Evolutionary conservation across 495 filamentous ascomycete genomes (phyloP).

Genomic region (Collariella sp.): DNA sequence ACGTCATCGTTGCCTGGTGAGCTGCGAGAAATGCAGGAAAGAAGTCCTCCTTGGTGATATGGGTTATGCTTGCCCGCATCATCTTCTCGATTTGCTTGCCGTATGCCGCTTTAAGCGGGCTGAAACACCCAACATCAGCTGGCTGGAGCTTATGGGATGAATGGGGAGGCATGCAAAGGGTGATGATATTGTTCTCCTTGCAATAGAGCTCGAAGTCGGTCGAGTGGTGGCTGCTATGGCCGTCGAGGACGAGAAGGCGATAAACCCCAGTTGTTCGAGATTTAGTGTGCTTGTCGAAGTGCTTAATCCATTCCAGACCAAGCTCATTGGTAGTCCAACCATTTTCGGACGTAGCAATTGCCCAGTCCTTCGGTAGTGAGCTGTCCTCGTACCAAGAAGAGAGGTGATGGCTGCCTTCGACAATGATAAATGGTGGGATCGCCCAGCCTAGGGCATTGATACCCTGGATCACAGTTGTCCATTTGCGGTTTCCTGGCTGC

Average conservation of each 20-base stretch:
- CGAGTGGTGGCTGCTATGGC: slow-evolving; percentile 9
- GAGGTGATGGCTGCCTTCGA: slow-evolving; percentile 2
- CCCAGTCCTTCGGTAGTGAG: slow-evolving; percentile 2
- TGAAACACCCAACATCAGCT: slow-evolving; percentile 11
- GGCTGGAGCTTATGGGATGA: slow-evolving; percentile 16
- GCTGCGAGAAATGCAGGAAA: slow-evolving; percentile 7
- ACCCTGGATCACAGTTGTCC: slow-evolving; percentile 27
- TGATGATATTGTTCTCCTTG: slow-evolving; percentile 13
- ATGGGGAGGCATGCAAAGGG: slow-evolving; percentile 12
- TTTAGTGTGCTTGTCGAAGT: slow-evolving; percentile 3
- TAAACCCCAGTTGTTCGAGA: background rate
- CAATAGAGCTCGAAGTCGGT: slow-evolving; percentile 6
- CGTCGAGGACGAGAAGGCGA: slow-evolving; percentile 3
- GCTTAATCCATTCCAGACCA: slow-evolving; percentile 1
- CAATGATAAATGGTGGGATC: background rate
- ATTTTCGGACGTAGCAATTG: background rate
- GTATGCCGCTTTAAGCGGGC: slow-evolving; percentile 7
- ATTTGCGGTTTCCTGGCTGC: slow-evolving; percentile 37
- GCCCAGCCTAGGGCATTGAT: background rate
- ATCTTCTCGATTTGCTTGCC: slow-evolving; percentile 10
- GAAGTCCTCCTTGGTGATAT: slow-evolving; percentile 12
- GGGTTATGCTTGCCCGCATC: background rate
- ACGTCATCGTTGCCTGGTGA: background rate
- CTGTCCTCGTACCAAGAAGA: slow-evolving; percentile 5
- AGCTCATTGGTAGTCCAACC: slow-evolving; percentile 1